Percentiles rank a stretch among this genome's conserved stretches.
Conservation (phyloP, 2,329 filamentous ascomycete genomes). For the Emericellopsis atlantica region DNA sequence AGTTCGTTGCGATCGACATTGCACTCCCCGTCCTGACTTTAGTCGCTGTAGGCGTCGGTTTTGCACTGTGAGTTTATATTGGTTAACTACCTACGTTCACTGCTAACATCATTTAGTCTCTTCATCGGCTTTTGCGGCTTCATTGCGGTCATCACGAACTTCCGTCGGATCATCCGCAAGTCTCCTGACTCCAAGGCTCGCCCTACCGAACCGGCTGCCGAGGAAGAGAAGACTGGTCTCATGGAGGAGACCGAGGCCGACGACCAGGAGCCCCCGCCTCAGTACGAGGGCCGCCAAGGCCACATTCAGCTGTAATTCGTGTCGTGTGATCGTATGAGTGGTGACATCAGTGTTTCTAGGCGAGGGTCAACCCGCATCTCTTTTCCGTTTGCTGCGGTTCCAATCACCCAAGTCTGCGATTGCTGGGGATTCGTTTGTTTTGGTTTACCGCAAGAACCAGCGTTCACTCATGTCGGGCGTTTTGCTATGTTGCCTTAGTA, state of each 20-base stretch:
- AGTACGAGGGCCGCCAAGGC: slow-evolving; percentile 10
- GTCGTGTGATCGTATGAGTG: too few species aligned
- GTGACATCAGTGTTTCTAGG: too few species aligned
- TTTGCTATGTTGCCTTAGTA: too few species aligned
- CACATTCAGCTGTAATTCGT: too few species aligned
- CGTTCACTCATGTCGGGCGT: too few species aligned
- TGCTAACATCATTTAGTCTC: slow-evolving; percentile 27
- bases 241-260: slow-evolving; percentile 22
- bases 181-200: slow-evolving; percentile 20
- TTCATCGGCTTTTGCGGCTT: slow-evolving; percentile 55
- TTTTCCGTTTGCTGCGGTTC: too few species aligned
- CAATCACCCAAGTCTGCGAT: too few species aligned
- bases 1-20: slow-evolving; percentile 47
- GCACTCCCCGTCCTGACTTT: slow-evolving; percentile 58
- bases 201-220: slow-evolving; percentile 19
- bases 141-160: slow-evolving; percentile 45
- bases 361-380: too few species aligned
- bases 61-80: slow-evolving; percentile 41
- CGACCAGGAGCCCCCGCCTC: slow-evolving; percentile 12
- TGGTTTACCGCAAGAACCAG: too few species aligned
- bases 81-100: neutral
- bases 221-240: slow-evolving; percentile 38
- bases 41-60: slow-evolving; percentile 53
- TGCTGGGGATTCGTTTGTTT: too few species aligned
- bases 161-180: slow-evolving; percentile 5